Evolutionary conservation across 805 yeast species (phyloP).

Genomic region (Blastobotrys attinorum): DNA sequence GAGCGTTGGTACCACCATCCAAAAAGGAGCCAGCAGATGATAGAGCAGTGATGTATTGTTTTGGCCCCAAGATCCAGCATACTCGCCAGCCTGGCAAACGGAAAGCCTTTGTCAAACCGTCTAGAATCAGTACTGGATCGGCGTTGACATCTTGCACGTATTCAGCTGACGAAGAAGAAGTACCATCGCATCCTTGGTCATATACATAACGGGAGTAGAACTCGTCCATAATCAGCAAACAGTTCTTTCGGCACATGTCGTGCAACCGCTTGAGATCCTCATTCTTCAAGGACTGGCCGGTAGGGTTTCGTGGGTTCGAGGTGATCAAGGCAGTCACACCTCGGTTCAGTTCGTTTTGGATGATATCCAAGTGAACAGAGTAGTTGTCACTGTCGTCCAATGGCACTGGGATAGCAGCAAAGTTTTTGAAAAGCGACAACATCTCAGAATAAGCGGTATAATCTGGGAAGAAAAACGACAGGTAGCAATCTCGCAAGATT

Average conservation of each 20-base stretch:
- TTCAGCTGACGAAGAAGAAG: constrained; percentile 43
- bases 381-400: constrained; percentile 49
- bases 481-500: constrained; percentile 48
- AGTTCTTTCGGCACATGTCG: constrained; percentile 41
- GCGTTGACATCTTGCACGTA: constrained; percentile 46
- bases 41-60: constrained; percentile 46
- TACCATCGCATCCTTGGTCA: constrained; percentile 44
- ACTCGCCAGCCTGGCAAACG: constrained; percentile 59
- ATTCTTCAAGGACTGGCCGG: constrained; percentile 46
- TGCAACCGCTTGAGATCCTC: constrained; percentile 43
- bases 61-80: constrained; percentile 59
- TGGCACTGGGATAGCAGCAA: constrained; percentile 57
- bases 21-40: constrained; percentile 52
- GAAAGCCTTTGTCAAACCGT: constrained; percentile 54
- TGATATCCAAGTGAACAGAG: constrained; percentile 44
- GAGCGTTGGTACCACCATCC: constrained; percentile 56
- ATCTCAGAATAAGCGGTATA: constrained; percentile 60
- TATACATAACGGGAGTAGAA: constrained; percentile 54
- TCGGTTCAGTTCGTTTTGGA: constrained; percentile 44
- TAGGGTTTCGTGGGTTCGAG: constrained; percentile 57
- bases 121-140: constrained; percentile 53
- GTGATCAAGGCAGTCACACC: constrained; percentile 48
- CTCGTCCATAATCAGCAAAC: constrained; percentile 57
- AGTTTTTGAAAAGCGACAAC: constrained; percentile 54
- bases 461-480: constrained; percentile 54